phyloP scores from a whole-genome alignment of 2,329 filamentous ascomycete genomes.

The Hymenoscyphus scutula region DNA sequence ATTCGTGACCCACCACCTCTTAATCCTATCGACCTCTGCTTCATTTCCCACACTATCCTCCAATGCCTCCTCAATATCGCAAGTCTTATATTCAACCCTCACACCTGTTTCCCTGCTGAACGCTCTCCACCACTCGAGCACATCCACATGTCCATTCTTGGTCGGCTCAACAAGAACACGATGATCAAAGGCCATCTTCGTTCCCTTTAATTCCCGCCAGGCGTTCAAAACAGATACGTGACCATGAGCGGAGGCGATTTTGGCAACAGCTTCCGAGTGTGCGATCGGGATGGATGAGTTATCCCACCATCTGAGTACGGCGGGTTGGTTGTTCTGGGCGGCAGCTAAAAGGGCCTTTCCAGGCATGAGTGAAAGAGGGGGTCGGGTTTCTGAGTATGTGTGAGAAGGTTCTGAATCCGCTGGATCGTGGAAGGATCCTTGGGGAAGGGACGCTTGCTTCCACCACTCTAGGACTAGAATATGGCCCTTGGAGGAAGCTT shows the following conservation, averaged over 20 bases:
- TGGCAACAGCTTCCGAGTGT: slow-evolving; percentile 78
- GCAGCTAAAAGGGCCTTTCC: slow-evolving; percentile 83
- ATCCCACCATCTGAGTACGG: slow-evolving; percentile 85
- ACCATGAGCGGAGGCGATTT: slow-evolving; percentile 80
- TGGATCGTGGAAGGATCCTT: slow-evolving; percentile 45
- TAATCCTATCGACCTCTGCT: slow-evolving; percentile 66
- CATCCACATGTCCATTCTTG: slow-evolving; percentile 77
- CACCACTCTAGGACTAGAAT: slow-evolving; percentile 92
- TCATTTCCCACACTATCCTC: slow-evolving; percentile 71
- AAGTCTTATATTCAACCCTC: slow-evolving; percentile 88
- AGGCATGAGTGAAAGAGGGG: slow-evolving; percentile 63
- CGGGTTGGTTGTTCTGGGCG: slow-evolving; percentile 75
- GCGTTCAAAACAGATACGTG: slow-evolving; percentile 80
- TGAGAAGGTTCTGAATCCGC: slow-evolving; percentile 17
- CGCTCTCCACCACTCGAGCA: slow-evolving; percentile 89
- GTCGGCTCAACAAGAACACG: slow-evolving; percentile 85
- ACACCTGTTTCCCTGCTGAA: slow-evolving; percentile 53
- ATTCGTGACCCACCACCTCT: slow-evolving; percentile 82
- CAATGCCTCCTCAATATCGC: slow-evolving; percentile 90
- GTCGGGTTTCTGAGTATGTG: slow-evolving; percentile 26
- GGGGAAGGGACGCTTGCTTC: slow-evolving; percentile 65
- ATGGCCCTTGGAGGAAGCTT: slow-evolving; percentile 80
- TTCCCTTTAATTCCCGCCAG: slow-evolving; percentile 73
- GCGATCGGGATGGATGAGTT: slow-evolving; percentile 74
- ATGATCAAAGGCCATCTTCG: slow-evolving; percentile 75